Evolutionary conservation across 495 filamentous ascomycete genomes (phyloP).

Genomic region (Pyrenula aspistea): DNA sequence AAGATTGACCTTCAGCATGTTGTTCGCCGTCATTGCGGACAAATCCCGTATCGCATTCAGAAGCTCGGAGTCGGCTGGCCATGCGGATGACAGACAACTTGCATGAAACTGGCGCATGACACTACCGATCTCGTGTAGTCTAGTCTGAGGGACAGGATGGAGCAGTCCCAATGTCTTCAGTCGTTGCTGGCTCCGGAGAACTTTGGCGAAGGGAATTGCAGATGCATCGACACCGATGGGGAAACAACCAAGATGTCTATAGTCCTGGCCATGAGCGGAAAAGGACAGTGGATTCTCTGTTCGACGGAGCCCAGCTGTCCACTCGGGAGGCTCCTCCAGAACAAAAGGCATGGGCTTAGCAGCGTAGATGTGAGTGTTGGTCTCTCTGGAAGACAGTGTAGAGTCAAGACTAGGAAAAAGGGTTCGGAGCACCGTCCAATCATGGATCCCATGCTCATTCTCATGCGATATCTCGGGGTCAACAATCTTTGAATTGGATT

Average conservation of each 20-base stretch:
- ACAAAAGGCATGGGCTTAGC: background rate
- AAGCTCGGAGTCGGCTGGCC: conserved; percentile 11
- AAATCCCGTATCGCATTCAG: conserved; percentile 20
- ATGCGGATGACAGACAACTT: conserved; percentile 6
- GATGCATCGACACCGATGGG: conserved; percentile 38
- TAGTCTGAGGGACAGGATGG: conserved; percentile 24
- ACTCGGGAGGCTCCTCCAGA: conserved; percentile 27
- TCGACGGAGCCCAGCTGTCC: conserved; percentile 23
- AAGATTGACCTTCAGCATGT: conserved; percentile 23
- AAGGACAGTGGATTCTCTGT: conserved; percentile 35
- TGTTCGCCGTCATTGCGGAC: conserved; percentile 16
- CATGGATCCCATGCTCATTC: conserved; percentile 11
- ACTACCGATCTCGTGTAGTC: conserved; percentile 21
- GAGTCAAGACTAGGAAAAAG: conserved; percentile 17
- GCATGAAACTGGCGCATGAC: conserved; percentile 23
- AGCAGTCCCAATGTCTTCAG: conserved; percentile 33
- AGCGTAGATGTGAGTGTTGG: background rate
- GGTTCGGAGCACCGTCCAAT: conserved; percentile 8
- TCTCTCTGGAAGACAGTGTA: conserved; percentile 4
- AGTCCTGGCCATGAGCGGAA: conserved; percentile 31
- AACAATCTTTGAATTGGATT: conserved; percentile 26
- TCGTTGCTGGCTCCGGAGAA: conserved; percentile 36
- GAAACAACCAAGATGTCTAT: conserved; percentile 40
- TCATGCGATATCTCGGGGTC: conserved; percentile 4
- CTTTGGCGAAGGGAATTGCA: conserved; percentile 30